Evolutionary conservation across 805 yeast species (phyloP).

Genomic region (Maudiozyma pseudohumilis): DNA sequence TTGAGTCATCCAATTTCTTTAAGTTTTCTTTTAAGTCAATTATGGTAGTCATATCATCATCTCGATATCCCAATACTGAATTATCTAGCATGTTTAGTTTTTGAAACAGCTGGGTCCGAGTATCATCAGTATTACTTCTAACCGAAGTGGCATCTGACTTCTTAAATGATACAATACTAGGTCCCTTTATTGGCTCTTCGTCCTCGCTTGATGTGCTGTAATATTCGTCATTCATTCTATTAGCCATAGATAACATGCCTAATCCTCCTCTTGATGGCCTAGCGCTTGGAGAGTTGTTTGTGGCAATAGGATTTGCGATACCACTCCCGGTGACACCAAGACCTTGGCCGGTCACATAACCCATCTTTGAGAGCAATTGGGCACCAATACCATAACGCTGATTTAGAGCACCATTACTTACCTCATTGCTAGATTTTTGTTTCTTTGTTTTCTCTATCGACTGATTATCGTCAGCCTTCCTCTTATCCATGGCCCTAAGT

Average conservation of each 20-base stretch:
- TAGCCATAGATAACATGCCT: constrained; percentile 41
- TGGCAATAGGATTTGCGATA: constrained; percentile 70
- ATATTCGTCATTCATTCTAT: constrained; percentile 4
- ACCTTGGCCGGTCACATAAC: constrained; percentile 75
- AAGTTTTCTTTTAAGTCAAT: neutral
- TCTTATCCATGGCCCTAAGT: too few relatives aligned
- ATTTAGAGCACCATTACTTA: constrained; percentile 3
- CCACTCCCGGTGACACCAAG: constrained; percentile 70
- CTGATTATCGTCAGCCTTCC: too few relatives aligned
- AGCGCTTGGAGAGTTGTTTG: constrained; percentile 42
- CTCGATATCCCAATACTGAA: neutral
- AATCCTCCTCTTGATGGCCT: constrained; percentile 59
- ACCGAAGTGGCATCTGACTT: neutral
- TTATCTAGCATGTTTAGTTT: constrained; percentile 1
- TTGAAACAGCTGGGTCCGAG: constrained; percentile 1
- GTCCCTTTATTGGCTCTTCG: neutral
- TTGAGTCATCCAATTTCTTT: neutral
- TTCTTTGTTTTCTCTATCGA: neutral
- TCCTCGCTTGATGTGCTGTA: constrained; percentile 13
- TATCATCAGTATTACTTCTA: neutral
- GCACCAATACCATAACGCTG: constrained; percentile 79
- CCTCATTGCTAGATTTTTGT: neutral
- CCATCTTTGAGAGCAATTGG: constrained; percentile 68
- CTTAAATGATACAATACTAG: constrained; percentile 7
- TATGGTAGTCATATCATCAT: neutral